Conservation (phyloP, 2,329 filamentous ascomycete species). For the Aquanectria penicillioides region DNA sequence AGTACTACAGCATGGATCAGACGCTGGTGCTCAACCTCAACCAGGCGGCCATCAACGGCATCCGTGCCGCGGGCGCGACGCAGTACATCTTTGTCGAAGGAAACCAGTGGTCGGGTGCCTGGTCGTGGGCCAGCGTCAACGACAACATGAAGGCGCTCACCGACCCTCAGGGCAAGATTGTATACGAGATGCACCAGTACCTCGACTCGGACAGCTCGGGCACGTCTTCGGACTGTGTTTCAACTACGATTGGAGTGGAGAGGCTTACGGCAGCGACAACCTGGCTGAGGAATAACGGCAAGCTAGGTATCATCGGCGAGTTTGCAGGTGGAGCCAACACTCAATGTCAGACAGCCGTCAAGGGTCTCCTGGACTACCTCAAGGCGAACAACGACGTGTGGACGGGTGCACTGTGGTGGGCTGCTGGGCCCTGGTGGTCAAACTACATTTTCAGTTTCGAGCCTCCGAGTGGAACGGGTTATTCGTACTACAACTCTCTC, state of each 20-base stretch:
- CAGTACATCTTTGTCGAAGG: slow-evolving; percentile 68
- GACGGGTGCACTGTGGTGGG: slow-evolving; percentile 68
- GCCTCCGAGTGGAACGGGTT: slow-evolving; percentile 56
- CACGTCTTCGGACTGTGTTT: slow-evolving; percentile 59
- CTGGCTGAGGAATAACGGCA: slow-evolving; percentile 65
- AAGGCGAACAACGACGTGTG: slow-evolving; percentile 67
- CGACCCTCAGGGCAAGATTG: slow-evolving; percentile 60
- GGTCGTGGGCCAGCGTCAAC: slow-evolving; percentile 54
- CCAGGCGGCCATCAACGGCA: slow-evolving; percentile 71
- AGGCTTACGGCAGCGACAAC: slow-evolving; percentile 59
- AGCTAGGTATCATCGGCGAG: slow-evolving; percentile 66
- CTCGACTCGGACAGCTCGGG: slow-evolving; percentile 65
- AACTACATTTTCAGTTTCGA: slow-evolving; percentile 60
- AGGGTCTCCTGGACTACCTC: slow-evolving; percentile 62
- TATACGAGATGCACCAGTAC: slow-evolving; percentile 71
- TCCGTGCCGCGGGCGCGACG: slow-evolving; percentile 68
- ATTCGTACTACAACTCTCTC: slow-evolving; percentile 41
- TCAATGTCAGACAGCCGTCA: slow-evolving; percentile 62
- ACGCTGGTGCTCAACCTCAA: slow-evolving; percentile 67
- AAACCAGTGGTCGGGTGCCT: slow-evolving; percentile 65
- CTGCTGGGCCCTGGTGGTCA: slow-evolving; percentile 68
- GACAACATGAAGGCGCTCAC: slow-evolving; percentile 54
- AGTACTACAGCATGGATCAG: slow-evolving; percentile 72
- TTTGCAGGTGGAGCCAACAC: slow-evolving; percentile 64
- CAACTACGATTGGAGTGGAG: slow-evolving; percentile 59